Conservation (phyloP, 352 stramenopile species). For the Phytophthora sojae region DNA sequence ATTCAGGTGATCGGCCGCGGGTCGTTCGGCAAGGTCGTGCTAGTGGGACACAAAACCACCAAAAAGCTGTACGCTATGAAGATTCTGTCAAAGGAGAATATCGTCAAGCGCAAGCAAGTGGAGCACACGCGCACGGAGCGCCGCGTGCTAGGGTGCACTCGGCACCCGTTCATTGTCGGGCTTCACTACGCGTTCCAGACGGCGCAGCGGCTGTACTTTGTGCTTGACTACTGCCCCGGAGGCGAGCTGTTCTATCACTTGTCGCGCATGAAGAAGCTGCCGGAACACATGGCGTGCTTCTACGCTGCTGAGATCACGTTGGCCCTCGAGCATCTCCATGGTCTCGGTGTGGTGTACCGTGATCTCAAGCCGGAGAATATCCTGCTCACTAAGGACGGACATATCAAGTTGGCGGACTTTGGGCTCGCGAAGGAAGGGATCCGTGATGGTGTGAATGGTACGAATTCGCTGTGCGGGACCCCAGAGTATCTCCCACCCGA, state of each 20-base stretch:
- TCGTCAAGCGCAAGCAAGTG: conserved; percentile 91
- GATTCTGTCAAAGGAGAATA: conserved; percentile 91
- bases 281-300: conserved; percentile 89
- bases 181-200: conserved; percentile 91
- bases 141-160: conserved; percentile 82
- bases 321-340: conserved; percentile 86
- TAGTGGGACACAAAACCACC: conserved; percentile 86
- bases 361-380: conserved; percentile 86
- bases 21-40: conserved; percentile 92
- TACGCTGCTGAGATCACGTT: conserved; percentile 90
- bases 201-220: conserved; percentile 95
- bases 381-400: conserved; percentile 75
- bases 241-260: conserved; percentile 92
- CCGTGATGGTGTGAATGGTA: conserved; percentile 65
- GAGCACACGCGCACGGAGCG: conserved; percentile 90
- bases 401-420: conserved; percentile 93
- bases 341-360: conserved; percentile 84
- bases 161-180: conserved; percentile 90
- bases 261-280: conserved; percentile 87
- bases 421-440: conserved; percentile 86
- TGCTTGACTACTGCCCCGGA: conserved; percentile 93
- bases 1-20: conserved; percentile 92
- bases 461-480: conserved; percentile 87
- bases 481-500: conserved; percentile 91
- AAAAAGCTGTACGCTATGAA: conserved; percentile 94